Evolutionary conservation across 1,284 basidiomycete genomes (phyloP).

Genomic region (Meripilus lineatus): DNA sequence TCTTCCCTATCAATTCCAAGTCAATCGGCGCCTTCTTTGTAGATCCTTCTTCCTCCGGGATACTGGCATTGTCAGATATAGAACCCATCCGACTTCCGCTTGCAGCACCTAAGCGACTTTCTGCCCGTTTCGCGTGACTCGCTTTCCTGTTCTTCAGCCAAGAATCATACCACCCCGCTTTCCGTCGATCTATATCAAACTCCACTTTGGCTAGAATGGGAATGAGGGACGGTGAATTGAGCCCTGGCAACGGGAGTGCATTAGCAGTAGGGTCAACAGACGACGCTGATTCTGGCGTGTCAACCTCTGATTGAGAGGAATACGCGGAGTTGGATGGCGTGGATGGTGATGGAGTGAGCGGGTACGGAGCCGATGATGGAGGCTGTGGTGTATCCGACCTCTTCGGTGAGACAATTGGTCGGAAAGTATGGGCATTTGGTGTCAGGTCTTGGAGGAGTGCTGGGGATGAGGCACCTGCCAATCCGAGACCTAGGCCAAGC

Average conservation of each 20-base stretch:
- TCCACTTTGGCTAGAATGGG: conserved; percentile 85
- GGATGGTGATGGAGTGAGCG: conserved; percentile 50
- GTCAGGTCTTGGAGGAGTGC: conserved; percentile 37
- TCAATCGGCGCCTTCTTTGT: conserved; percentile 36
- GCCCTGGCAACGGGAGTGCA: conserved; percentile 59
- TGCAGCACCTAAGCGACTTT: conserved; percentile 33
- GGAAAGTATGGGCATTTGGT: conserved; percentile 31
- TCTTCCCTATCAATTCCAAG: conserved; percentile 45
- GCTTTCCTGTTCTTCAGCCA: conserved; percentile 65
- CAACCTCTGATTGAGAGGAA: conserved; percentile 40
- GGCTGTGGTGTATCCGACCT: conserved; percentile 31
- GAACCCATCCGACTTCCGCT: conserved; percentile 19
- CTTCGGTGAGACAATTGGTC: conserved; percentile 43
- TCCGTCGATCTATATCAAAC: conserved; percentile 76
- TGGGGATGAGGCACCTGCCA: conserved; percentile 39
- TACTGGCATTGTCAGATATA: conserved; percentile 14
- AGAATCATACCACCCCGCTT: conserved; percentile 76
- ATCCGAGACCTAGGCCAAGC: conserved; percentile 37
- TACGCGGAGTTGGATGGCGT: conserved; percentile 47
- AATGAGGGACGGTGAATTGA: conserved; percentile 57
- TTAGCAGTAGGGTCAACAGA: conserved; percentile 36
- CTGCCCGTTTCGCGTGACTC: conserved; percentile 51
- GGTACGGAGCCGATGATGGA: conserved; percentile 20
- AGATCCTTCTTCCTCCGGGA: conserved; percentile 14
- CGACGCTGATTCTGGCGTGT: conserved; percentile 53